A percentile compares a stretch with the other conserved stretches of the same genome.
Conservation (phyloP, 148 eudicot species). For the Pouteria glomerata region DNA sequence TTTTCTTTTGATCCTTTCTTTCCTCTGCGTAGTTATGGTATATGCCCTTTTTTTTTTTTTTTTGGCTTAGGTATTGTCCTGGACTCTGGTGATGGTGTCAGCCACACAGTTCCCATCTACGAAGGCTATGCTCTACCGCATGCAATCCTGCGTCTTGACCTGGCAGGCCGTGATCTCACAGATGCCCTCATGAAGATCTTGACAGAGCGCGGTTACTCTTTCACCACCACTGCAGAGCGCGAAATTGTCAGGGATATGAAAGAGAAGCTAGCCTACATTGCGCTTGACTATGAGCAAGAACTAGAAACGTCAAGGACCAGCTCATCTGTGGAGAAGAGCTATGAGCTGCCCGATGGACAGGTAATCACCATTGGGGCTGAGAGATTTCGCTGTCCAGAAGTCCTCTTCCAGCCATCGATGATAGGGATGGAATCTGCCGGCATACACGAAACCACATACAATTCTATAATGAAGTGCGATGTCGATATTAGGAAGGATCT, state of each 20-base stretch:
- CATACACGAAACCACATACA: background rate
- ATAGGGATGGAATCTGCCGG: background rate
- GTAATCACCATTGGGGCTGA: too few species aligned
- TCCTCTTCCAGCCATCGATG: too few species aligned
- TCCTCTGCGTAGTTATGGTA: background rate
- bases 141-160: constrained; percentile 75
- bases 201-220: constrained; percentile 73
- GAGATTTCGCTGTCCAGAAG: too few species aligned
- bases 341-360: constrained; percentile 64
- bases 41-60: background rate
- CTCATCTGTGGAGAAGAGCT: constrained; percentile 59
- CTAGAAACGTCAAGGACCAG: constrained; percentile 35
- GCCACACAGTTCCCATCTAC: constrained; percentile 62
- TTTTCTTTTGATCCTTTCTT: background rate
- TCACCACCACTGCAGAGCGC: constrained; percentile 77
- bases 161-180: constrained; percentile 24
- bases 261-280: constrained; percentile 70
- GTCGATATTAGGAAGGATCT: background rate
- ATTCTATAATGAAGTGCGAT: background rate
- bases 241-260: constrained; percentile 26
- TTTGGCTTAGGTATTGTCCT: constrained; percentile 51
- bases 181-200: constrained; percentile 74
- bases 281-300: constrained; percentile 78
- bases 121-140: constrained; percentile 43
- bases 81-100: constrained; percentile 85